phyloP scores from a whole-genome alignment of 2,329 filamentous ascomycete genomes.

The Thielaviopsis punctulata region DNA sequence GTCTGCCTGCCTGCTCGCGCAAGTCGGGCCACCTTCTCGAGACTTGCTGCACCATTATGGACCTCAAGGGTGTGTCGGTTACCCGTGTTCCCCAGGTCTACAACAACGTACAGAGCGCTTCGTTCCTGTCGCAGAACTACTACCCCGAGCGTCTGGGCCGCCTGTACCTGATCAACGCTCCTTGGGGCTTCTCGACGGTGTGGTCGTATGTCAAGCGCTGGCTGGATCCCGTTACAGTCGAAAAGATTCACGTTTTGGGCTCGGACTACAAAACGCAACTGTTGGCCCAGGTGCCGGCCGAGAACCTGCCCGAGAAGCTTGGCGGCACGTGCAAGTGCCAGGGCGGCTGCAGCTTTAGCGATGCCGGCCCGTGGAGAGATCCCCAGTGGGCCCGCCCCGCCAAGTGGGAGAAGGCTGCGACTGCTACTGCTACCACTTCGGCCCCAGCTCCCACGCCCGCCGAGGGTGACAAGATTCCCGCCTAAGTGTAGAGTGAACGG shows the following conservation, averaged over 20 bases:
- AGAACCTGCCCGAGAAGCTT: slow-evolving; percentile 78
- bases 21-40: slow-evolving; percentile 80
- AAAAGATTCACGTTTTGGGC: slow-evolving; percentile 88
- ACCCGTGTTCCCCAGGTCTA: slow-evolving; percentile 70
- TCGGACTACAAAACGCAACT: slow-evolving; percentile 68
- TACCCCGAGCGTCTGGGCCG: slow-evolving; percentile 94
- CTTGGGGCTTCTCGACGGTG: slow-evolving; percentile 80
- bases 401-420: slow-evolving; percentile 35
- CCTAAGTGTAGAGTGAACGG: slow-evolving; percentile 18
- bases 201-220: slow-evolving; percentile 83
- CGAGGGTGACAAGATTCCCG: slow-evolving; percentile 21
- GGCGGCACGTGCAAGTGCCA: slow-evolving; percentile 70
- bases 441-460: slow-evolving; percentile 19
- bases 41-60: slow-evolving; percentile 97
- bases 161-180: slow-evolving; percentile 94
- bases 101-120: slow-evolving; percentile 70
- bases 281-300: slow-evolving; percentile 64
- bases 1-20: slow-evolving; percentile 86
- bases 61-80: slow-evolving; percentile 85
- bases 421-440: slow-evolving; percentile 13
- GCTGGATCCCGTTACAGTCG: slow-evolving; percentile 89
- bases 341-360: slow-evolving; percentile 72
- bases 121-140: slow-evolving; percentile 91
- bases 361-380: slow-evolving; percentile 80
- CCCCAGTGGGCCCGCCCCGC: slow-evolving; percentile 46